phyloP scores from a whole-genome alignment of 2,329 filamentous ascomycete species.

The Ceratocystis alfenasii region DNA sequence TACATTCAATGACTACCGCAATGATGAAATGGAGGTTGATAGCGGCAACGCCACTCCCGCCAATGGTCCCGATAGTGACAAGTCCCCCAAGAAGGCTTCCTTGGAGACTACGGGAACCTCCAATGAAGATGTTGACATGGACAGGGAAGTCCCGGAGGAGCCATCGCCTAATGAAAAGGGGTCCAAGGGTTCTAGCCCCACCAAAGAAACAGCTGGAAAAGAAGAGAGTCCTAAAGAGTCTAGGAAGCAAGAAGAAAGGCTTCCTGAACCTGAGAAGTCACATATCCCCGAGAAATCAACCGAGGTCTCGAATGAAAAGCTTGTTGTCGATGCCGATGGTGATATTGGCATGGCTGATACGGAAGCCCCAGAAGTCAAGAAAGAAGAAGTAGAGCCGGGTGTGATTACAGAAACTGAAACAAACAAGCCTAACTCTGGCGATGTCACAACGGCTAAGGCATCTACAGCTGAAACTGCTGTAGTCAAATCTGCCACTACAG shows the following conservation, averaged over 20 bases:
- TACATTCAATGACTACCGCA: conserved; percentile 42
- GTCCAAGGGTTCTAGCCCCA: conserved; percentile 19
- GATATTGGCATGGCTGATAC: conserved; percentile 20
- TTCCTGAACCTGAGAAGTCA: conserved; percentile 22
- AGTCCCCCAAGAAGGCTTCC: conserved; percentile 27
- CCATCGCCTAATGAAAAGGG: conserved; percentile 24
- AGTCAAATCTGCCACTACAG: neutral
- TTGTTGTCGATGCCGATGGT: conserved; percentile 16
- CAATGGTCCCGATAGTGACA: conserved; percentile 29
- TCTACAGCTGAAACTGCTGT: neutral
- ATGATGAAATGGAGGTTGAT: conserved; percentile 32
- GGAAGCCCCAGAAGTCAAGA: conserved; percentile 14
- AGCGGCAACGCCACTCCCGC: conserved; percentile 32
- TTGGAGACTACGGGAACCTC: conserved; percentile 30
- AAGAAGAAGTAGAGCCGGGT: conserved; percentile 18
- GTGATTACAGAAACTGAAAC: conserved; percentile 3
- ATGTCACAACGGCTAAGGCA: neutral
- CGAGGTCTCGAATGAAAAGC: conserved; percentile 22
- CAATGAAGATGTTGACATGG: conserved; percentile 36
- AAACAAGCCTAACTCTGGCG: neutral
- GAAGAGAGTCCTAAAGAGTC: conserved; percentile 23
- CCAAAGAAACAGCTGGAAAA: conserved; percentile 26
- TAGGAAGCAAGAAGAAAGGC: conserved; percentile 21
- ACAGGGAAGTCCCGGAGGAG: conserved; percentile 24
- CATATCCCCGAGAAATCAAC: neutral